Conservation (phyloP, 176 grass and related monocot genomes). For the Carex myosuroides region DNA sequence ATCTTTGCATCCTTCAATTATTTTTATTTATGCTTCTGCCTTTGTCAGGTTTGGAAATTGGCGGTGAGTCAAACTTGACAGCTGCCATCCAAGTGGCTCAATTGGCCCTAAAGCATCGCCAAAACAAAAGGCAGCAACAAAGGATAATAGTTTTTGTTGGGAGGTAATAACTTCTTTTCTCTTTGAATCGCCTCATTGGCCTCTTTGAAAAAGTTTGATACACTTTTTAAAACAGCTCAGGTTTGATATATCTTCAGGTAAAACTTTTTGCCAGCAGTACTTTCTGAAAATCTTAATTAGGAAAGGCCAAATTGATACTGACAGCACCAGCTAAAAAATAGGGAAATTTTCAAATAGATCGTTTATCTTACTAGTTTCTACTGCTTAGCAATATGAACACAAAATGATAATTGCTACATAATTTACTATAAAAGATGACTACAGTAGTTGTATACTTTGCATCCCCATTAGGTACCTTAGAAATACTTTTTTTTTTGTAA, state of each 20-base stretch:
- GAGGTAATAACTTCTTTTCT: slow-evolving; percentile 42
- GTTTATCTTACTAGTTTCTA: background rate
- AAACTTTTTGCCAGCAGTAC: background rate
- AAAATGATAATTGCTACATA: background rate
- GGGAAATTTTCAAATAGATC: background rate
- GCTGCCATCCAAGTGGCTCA: slow-evolving; percentile 93
- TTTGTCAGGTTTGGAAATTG: slow-evolving; percentile 69
- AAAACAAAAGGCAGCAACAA: slow-evolving; percentile 98
- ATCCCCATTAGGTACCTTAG: background rate
- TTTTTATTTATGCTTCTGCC: background rate
- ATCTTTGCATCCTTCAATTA: background rate
- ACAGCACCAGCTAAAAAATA: background rate
- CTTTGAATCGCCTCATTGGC: background rate
- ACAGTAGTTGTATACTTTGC: background rate
- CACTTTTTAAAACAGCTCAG: background rate
- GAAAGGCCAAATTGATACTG: background rate
- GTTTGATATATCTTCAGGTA: background rate
- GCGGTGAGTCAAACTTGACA: slow-evolving; percentile 80
- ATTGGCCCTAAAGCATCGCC: slow-evolving; percentile 89
- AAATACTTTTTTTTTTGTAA: background rate
- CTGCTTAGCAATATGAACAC: background rate
- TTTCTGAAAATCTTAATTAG: background rate
- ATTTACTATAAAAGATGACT: background rate
- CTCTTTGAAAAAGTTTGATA: background rate
- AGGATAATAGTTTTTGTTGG: slow-evolving; percentile 94